These are phyloP conservation scores for Orbilia blumenaviensis DNA, from an alignment of 2,329 filamentous ascomycete species.

Conservation along the genomic window DNA sequence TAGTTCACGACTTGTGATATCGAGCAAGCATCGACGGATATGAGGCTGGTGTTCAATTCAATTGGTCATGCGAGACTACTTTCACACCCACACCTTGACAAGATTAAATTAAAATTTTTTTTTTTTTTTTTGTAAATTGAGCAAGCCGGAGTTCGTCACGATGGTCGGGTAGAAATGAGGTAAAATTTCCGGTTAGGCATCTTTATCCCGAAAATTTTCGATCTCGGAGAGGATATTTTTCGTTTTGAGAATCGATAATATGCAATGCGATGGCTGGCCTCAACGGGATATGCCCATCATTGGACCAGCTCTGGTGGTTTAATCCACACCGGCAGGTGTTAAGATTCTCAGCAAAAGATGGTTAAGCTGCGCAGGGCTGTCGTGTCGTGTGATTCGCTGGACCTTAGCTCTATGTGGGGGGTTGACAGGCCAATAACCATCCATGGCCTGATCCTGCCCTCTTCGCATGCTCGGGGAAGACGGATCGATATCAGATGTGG, in stretches of 20 bases:
- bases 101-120: too few relatives aligned
- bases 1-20: slow-evolving; percentile 30
- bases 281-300: not conserved
- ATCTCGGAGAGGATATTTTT: slow-evolving; percentile 1
- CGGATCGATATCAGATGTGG: slow-evolving; percentile 53
- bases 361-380: slow-evolving; percentile 41
- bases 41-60: not conserved
- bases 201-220: slow-evolving; percentile 6
- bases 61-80: slow-evolving; percentile 24
- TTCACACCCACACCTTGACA: slow-evolving; percentile 18
- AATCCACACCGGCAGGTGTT: not conserved
- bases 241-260: not conserved
- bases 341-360: not conserved
- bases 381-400: slow-evolving; percentile 51
- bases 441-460: slow-evolving; percentile 29
- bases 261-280: slow-evolving; percentile 12
- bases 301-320: not conserved
- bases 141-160: not conserved
- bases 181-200: slow-evolving; percentile 14
- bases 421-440: slow-evolving; percentile 49
- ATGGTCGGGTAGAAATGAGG: not conserved
- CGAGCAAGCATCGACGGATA: not conserved
- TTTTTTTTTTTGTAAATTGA: too few relatives aligned
- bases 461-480: slow-evolving; percentile 49
- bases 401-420: slow-evolving; percentile 34